Conservation (phyloP, 805 yeast genomes). For the Starmerella vaccinii region DNA sequence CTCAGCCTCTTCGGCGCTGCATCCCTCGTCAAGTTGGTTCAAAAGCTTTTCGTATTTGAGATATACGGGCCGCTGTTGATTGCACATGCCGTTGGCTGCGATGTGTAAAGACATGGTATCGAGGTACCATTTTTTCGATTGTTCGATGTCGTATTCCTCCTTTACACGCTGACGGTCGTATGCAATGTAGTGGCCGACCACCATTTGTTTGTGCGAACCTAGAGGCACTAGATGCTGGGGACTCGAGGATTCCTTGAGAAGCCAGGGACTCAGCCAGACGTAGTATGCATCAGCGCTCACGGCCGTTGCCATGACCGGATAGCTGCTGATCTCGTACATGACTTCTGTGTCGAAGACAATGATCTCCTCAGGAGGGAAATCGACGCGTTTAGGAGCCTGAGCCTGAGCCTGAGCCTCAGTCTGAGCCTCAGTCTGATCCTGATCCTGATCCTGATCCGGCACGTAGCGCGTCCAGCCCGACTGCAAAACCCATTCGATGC, state of each 20-base stretch:
- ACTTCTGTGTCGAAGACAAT: slow-evolving; percentile 87
- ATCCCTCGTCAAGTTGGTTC: slow-evolving; percentile 17
- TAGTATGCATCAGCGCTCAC: slow-evolving; percentile 76
- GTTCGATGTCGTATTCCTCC: slow-evolving; percentile 68
- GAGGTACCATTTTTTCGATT: slow-evolving; percentile 63
- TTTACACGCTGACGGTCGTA: slow-evolving; percentile 78
- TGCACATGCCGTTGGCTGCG: slow-evolving; percentile 84
- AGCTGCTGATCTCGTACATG: slow-evolving; percentile 60
- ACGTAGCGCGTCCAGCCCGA: slow-evolving; percentile 80
- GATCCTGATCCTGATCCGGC: slow-evolving; percentile 21
- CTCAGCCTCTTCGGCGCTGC: background rate
- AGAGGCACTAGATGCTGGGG: slow-evolving; percentile 63
- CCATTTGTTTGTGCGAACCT: slow-evolving; percentile 47
- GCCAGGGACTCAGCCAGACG: slow-evolving; percentile 84
- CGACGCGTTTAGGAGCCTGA: slow-evolving; percentile 45
- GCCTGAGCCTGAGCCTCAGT: too few relatives aligned
- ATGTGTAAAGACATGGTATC: slow-evolving; percentile 93
- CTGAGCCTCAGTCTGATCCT: too few relatives aligned
- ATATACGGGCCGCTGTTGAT: slow-evolving; percentile 79
- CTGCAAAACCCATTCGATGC: slow-evolving; percentile 41
- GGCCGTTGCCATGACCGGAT: slow-evolving; percentile 74
- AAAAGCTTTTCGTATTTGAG: slow-evolving; percentile 28
- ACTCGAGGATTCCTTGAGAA: slow-evolving; percentile 44
- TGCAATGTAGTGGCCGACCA: slow-evolving; percentile 84
- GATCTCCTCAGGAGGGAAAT: slow-evolving; percentile 58